Evolutionary conservation across 2,329 filamentous ascomycete species (phyloP).

Genomic region (Diplodia scrobiculata): DNA sequence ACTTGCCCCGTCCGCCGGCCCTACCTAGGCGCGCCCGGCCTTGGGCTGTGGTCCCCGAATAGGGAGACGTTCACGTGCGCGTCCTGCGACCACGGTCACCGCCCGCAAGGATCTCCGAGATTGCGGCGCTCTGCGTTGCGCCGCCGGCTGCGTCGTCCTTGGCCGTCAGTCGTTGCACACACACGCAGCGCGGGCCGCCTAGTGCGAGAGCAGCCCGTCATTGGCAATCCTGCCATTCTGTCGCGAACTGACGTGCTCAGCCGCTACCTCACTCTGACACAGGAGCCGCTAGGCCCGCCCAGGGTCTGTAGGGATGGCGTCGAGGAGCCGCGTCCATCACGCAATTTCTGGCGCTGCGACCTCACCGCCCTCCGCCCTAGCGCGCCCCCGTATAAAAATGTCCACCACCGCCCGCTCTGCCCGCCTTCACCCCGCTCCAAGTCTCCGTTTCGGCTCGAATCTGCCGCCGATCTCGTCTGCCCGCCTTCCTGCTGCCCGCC

Average conservation of each 20-base stretch:
- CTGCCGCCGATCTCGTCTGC: conserved; percentile 12
- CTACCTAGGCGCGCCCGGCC: neutral
- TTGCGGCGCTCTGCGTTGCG: conserved; percentile 12
- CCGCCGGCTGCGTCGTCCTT: neutral
- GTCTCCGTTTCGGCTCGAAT: neutral
- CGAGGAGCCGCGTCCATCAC: conserved; percentile 26
- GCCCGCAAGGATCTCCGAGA: conserved; percentile 20
- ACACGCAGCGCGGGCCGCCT: neutral
- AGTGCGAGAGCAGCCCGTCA: neutral
- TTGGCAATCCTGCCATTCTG: conserved; percentile 20
- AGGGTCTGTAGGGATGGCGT: conserved; percentile 10
- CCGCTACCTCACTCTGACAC: conserved; percentile 23
- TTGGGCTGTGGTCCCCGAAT: conserved; percentile 11
- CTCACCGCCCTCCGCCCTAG: conserved; percentile 18
- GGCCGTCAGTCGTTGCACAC: conserved; percentile 5
- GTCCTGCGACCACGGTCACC: neutral
- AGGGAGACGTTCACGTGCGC: conserved; percentile 9
- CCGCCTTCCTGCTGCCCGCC: conserved; percentile 1
- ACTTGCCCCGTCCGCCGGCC: neutral
- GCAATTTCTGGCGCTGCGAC: conserved; percentile 25
- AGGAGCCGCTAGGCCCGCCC: conserved; percentile 13
- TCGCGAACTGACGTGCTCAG: conserved; percentile 26
- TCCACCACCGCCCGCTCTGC: neutral
- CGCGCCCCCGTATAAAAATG: conserved; percentile 19
- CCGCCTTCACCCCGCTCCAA: neutral